These are phyloP conservation scores for Eucalyptus tenuipes DNA, from an alignment of 345 rosid genomes.

Conservation along the genomic window DNA sequence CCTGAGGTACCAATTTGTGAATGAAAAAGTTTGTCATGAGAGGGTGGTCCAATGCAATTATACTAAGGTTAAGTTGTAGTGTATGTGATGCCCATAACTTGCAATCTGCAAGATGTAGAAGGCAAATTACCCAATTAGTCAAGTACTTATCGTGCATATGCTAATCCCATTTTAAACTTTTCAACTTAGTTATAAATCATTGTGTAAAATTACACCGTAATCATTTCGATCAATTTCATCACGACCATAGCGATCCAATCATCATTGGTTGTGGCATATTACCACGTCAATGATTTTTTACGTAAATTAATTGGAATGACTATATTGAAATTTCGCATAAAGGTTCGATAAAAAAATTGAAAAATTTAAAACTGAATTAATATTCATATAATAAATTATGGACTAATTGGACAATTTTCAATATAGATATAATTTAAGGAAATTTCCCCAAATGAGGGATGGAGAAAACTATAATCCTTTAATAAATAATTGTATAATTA, in stretches of 20 bases:
- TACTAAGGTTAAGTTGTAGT: not conserved
- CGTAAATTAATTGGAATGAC: fast-evolving
- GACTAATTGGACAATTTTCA: not conserved
- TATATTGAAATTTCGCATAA: fast-evolving
- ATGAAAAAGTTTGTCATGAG: not conserved
- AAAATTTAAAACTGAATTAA: fast-evolving
- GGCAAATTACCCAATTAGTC: not conserved
- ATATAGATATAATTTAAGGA: not conserved
- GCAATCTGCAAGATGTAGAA: not conserved
- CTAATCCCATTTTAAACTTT: not conserved
- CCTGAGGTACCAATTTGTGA: not conserved
- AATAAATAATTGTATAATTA: not conserved
- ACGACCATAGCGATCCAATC: not conserved
- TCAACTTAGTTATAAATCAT: fast-evolving
- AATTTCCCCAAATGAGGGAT: not conserved
- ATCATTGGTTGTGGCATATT: not conserved
- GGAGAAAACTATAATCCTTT: not conserved
- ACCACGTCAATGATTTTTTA: not conserved
- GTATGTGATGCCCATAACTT: not conserved
- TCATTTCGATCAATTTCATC: not conserved
- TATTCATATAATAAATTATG: not conserved
- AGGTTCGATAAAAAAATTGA: not conserved
- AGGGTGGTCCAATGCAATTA: not conserved
- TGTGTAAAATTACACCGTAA: not conserved
- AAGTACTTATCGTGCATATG: fast-evolving